Base-by-base conservation (phyloP, 192 early-diverging fungal species). In the Haplosporangium gracile region DNA sequence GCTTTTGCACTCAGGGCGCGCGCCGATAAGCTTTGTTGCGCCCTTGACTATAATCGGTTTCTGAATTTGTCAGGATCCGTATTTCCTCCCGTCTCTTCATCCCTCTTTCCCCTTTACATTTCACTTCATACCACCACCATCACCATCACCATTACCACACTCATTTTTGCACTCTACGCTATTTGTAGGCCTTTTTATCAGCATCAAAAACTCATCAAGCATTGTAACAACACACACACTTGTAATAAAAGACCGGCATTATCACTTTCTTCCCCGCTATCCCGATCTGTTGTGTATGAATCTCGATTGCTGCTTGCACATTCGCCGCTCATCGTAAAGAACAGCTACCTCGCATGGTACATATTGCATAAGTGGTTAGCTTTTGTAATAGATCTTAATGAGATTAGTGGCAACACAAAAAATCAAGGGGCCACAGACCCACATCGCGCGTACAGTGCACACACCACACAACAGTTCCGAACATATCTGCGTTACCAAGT, bases 241-340 rank as follows among this genome's bases (percentile, higher is more conserved):
- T 65, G 60, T 65, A 65, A 65, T 65, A 65, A 65, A 65, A 65
- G 60, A 65, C 60, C 60, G 60, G 57, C 57, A 63, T 63, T 15
- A 29, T 65, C 10, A 15, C 32, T 32, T 65, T 10, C 60, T 32
- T 65, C n/a, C 55, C 26, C 24, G 1, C 22, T 55, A 18, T 22
- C 51, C 51, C 51, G 51, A 55, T 24, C 15, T 11, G 43, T 2
- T 45, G 13, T 55, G 53, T n/a, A 8, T 6, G 9, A 11, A 26
- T 26, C 55, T 6, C 55, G 24, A 57, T 57, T 24, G 55, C 55
- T 26, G 6, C n/a, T 26, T 57, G 22, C 55, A 57, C 24, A 45
- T 26, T 57, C n/a, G 24, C 51, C 22, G 22, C 51, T 18, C 22
- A 24, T 18, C 51, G 22, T 55, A 24, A 55, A 24, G 18, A 6